Base-by-base conservation (phyloP, 192 early-diverging fungal species). In the Phlyctochytrium bullatum region DNA sequence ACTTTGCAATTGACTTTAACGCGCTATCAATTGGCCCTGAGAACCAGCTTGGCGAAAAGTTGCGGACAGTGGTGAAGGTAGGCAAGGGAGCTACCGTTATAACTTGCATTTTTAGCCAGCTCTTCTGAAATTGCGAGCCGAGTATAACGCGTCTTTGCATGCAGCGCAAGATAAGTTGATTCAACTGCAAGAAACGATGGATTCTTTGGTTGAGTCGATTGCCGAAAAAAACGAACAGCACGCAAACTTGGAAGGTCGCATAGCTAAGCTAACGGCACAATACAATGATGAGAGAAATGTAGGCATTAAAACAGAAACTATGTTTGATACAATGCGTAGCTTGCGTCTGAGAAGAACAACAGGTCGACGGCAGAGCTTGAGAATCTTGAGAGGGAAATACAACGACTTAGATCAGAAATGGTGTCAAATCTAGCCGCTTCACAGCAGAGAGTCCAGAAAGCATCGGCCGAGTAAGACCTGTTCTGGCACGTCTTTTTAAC, bases 201-300 rank as follows among this genome's bases (percentile, higher is more conserved):
- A 86, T 61, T 36, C 52, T 20, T 53, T 82, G 2, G 36, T 47
- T 20, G 76, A 77, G 65, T 34, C 73, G 2, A 32, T 52, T 31
- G 33, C 64, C 6, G 70, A 80, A 34, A 86, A 79, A 60, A 30
- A 62, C 36, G 85, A 86, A 35, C 73, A 78, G 34, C 57, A 84
- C 12, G 51, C 64, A 29, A 66, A 65, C 24, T 52, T 77, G 4
- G 81, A 80, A 62, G 35, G 34, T 17, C 34, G 62, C 27, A 67
- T 82, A 3, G 29, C 59, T 40, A 35, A 67, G 36, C 61, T 82
- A 60, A 74, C 69, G 25, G 67, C 76, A 1, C 74, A 67, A 36
- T 82, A 75, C 57, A 56, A 52, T 27, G 69, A 82, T 52, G 80
- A 86, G 36, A 79, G 80, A 59, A 79, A 86, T 60, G 80, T 84